Conservation (phyloP, 495 filamentous ascomycete species). For the Hypoxylon lienhwacheense region DNA sequence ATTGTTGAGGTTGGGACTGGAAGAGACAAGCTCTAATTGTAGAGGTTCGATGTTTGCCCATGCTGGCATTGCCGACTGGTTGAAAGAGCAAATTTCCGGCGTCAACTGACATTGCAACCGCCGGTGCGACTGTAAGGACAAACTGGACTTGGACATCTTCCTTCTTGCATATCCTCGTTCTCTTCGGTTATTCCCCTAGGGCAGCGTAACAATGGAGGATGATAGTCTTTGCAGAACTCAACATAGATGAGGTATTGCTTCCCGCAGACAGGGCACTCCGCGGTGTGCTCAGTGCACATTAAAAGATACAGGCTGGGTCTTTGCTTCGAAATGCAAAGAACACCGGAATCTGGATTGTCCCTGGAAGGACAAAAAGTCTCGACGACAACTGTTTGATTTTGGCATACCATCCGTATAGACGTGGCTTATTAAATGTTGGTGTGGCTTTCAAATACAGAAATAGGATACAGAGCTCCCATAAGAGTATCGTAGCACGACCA, state of each 20-base stretch:
- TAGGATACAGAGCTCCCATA: conserved; percentile 17
- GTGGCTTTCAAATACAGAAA: conserved; percentile 33
- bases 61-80: conserved; percentile 2
- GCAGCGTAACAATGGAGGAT: conserved; percentile 48
- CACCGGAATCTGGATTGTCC: conserved; percentile 22
- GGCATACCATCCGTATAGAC: conserved; percentile 35
- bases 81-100: conserved; percentile 1
- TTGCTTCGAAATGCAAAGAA: conserved; percentile 25
- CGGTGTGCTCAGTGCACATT: conserved; percentile 55
- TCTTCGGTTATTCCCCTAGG: conserved; percentile 42
- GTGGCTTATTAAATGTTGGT: conserved; percentile 29
- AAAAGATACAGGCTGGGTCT: conserved; percentile 38
- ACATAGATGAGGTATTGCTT: conserved; percentile 55
- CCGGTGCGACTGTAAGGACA: conserved; percentile 54
- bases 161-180: conserved; percentile 49
- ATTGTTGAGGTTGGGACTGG: conserved; percentile 72
- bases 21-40: conserved; percentile 58
- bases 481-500: conserved; percentile 25
- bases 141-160: conserved; percentile 51
- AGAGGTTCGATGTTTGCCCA: conserved; percentile 4
- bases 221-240: conserved; percentile 51
- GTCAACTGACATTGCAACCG: conserved; percentile 49
- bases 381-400: conserved; percentile 32
- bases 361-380: conserved; percentile 30
- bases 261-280: conserved; percentile 55